Conservation (phyloP, 2,329 filamentous ascomycete genomes). For the Diplodia intermedia region DNA sequence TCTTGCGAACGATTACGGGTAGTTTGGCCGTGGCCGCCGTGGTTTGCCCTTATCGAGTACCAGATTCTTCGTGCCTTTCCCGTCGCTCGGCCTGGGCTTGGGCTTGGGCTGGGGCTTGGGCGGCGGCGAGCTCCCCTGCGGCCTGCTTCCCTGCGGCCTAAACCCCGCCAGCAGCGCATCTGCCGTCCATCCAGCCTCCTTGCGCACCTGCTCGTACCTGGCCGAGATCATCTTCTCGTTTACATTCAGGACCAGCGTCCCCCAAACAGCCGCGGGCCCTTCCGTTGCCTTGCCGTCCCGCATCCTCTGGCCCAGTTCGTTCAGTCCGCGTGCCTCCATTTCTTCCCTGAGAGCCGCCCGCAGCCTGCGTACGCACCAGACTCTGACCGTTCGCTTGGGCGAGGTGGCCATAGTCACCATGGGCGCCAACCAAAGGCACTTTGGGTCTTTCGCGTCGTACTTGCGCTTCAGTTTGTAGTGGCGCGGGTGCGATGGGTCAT, state of each 20-base stretch:
- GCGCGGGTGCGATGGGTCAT: constrained; percentile 3
- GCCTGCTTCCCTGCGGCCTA: not conserved
- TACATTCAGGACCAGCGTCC: constrained; percentile 38
- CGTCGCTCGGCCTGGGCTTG: not conserved
- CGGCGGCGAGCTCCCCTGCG: not conserved
- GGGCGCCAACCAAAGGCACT: constrained; percentile 46
- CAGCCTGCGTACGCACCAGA: constrained; percentile 44
- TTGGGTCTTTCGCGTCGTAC: constrained; percentile 33
- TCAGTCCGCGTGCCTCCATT: constrained; percentile 42
- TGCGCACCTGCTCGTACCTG: constrained; percentile 40
- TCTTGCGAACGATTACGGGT: too few species aligned
- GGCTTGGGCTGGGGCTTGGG: not conserved
- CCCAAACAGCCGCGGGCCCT: constrained; percentile 21
- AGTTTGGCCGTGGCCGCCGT: not conserved
- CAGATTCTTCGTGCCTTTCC: not conserved
- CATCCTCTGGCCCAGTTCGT: constrained; percentile 37
- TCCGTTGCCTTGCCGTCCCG: constrained; percentile 28
- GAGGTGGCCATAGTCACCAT: constrained; percentile 38
- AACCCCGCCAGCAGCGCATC: constrained; percentile 35
- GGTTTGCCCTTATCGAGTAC: not conserved
- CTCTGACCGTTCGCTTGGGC: constrained; percentile 44
- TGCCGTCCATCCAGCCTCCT: constrained; percentile 37
- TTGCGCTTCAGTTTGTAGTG: constrained; percentile 1
- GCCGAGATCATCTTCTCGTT: constrained; percentile 39
- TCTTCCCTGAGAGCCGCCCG: constrained; percentile 43